Conservation (phyloP, 1,284 basidiomycete species). For the Cerrena zonata region DNA sequence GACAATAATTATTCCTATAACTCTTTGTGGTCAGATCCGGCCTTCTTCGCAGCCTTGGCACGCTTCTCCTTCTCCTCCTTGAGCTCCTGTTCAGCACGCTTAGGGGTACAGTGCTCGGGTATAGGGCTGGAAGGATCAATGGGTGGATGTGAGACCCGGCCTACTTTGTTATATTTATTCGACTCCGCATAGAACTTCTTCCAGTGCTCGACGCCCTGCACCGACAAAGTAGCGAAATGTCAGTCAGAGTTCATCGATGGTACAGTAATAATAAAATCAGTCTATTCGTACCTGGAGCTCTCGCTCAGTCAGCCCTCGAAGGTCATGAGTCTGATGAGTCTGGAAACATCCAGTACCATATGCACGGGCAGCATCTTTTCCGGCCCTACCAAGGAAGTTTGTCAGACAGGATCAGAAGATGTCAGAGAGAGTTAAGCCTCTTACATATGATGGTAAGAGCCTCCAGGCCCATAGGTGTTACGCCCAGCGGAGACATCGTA, state of each 20-base stretch:
- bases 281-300: conserved; percentile 59
- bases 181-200: conserved; percentile 82
- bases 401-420: neutral
- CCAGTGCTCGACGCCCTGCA: conserved; percentile 77
- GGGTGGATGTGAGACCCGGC: conserved; percentile 64
- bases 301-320: conserved; percentile 69
- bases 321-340: conserved; percentile 83
- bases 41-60: neutral
- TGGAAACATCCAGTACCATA: conserved; percentile 92
- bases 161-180: conserved; percentile 72
- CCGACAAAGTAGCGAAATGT: neutral
- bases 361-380: conserved; percentile 80
- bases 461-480: conserved; percentile 84
- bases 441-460: conserved; percentile 79
- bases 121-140: conserved; percentile 78
- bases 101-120: conserved; percentile 71
- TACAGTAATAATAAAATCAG: neutral
- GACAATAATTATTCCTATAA: neutral
- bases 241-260: neutral
- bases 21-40: neutral
- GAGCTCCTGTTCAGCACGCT: conserved; percentile 34
- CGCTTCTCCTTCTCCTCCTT: conserved; percentile 1
- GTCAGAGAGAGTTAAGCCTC: conserved; percentile 25
- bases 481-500: conserved; percentile 81
- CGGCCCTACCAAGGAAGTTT: conserved; percentile 51